Percentiles rank a stretch among this genome's conserved stretches.
Conservation (phyloP, 2,329 filamentous ascomycete species). For the Lasiodiplodia sp. region DNA sequence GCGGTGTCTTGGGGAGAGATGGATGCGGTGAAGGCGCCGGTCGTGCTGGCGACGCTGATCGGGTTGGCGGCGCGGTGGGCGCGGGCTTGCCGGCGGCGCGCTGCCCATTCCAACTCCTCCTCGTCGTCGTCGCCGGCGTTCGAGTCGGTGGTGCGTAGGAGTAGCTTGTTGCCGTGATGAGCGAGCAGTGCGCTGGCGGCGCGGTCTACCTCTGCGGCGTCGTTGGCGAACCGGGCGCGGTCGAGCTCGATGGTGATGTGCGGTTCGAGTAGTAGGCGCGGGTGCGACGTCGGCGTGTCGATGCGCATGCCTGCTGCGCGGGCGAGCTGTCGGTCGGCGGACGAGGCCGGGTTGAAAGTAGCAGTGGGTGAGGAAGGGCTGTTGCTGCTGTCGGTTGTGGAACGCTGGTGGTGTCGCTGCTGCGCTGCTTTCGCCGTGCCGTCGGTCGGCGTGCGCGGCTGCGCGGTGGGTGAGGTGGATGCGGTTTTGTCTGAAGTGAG, state of each 20-base stretch:
- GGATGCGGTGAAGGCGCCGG: conserved; percentile 8
- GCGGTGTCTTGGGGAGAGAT: not conserved
- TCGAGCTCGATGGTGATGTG: not conserved
- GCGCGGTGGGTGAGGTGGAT: conserved; percentile 2
- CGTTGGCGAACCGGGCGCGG: not conserved
- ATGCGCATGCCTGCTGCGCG: conserved; percentile 19
- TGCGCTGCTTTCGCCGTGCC: not conserved
- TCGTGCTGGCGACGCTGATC: not conserved
- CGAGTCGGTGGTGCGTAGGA: not conserved
- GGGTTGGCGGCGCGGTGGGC: not conserved
- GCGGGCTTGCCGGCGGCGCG: not conserved
- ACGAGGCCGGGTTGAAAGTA: not conserved
- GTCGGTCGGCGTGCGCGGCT: not conserved
- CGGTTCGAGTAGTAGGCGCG: conserved; percentile 2
- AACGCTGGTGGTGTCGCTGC: not conserved
- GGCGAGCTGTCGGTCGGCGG: conserved; percentile 4
- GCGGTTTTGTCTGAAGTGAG: conserved; percentile 4
- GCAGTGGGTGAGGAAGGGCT: not conserved
- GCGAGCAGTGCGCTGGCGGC: not conserved
- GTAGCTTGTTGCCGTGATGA: not conserved
- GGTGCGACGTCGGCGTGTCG: conserved; percentile 6
- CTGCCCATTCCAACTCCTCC: not conserved
- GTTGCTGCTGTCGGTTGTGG: not conserved
- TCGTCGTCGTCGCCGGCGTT: not conserved
- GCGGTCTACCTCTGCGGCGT: not conserved